A percentile compares a stretch with the other conserved stretches of the same genome.
phyloP scores from a whole-genome alignment of 1,139 yeast genomes.

The Yamadazyma triangularis region DNA sequence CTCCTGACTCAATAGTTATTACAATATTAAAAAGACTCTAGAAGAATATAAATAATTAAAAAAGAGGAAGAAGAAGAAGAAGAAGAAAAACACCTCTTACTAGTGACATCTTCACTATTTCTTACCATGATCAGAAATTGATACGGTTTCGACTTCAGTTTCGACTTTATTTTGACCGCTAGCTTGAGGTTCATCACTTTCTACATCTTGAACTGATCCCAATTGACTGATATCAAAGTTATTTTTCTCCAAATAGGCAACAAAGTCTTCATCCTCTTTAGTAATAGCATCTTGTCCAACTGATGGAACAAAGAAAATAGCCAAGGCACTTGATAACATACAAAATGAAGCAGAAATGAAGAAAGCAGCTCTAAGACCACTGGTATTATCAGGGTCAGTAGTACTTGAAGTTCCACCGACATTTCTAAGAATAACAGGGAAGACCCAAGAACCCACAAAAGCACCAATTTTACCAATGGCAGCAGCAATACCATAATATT shows the following conservation, averaged over 20 bases:
- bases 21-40: too few species aligned
- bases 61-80: too few species aligned
- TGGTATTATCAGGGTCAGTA: slow-evolving; percentile 20
- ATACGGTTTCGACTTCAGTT: slow-evolving; percentile 4
- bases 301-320: slow-evolving; percentile 70
- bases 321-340: slow-evolving; percentile 63
- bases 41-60: too few species aligned
- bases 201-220: slow-evolving; percentile 29
- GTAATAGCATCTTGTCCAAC: slow-evolving; percentile 80
- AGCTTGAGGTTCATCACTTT: slow-evolving; percentile 3
- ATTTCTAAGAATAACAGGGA: slow-evolving; percentile 63
- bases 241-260: slow-evolving; percentile 53
- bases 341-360: slow-evolving; percentile 78
- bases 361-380: slow-evolving; percentile 71
- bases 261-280: slow-evolving; percentile 69
- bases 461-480: slow-evolving; percentile 92
- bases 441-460: slow-evolving; percentile 82
- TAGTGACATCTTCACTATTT: too few species aligned
- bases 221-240: slow-evolving; percentile 56
- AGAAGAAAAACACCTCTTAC: too few species aligned
- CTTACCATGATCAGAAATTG: not conserved
- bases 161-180: slow-evolving; percentile 5
- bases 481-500: slow-evolving; percentile 87
- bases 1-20: slow-evolving; percentile 6
- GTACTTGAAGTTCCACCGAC: not conserved